A percentile compares a stretch with the other conserved stretches of the same genome.
phyloP scores from a whole-genome alignment of 208 protist species.

The Trypanosoma congolense region DNA sequence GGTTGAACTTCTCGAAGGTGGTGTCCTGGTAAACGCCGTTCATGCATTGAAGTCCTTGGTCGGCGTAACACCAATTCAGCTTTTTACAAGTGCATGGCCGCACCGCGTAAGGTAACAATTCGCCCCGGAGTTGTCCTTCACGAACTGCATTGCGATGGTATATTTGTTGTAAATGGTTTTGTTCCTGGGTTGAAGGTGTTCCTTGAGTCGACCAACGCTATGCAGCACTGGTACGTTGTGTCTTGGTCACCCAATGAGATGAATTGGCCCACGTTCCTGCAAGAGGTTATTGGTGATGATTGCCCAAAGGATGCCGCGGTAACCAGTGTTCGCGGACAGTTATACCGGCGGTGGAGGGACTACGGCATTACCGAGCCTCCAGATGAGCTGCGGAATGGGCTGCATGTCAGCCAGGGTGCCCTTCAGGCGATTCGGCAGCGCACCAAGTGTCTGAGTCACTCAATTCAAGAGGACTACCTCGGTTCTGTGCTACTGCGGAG shows the following conservation, averaged over 20 bases:
- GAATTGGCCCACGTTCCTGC: constrained; percentile 33
- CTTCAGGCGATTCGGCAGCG: constrained; percentile 63
- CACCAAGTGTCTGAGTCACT: constrained; percentile 27
- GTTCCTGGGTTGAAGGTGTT: constrained; percentile 36
- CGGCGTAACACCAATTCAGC: constrained; percentile 25
- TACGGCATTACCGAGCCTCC: constrained; percentile 44
- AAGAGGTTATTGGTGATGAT: constrained; percentile 37
- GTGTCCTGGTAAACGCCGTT: constrained; percentile 38
- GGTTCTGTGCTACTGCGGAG: constrained; percentile 30
- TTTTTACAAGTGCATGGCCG: constrained; percentile 24
- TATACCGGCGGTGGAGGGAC: constrained; percentile 40
- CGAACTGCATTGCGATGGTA: constrained; percentile 19
- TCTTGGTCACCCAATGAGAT: constrained; percentile 37
- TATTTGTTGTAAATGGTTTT: constrained; percentile 49
- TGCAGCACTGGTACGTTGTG: constrained; percentile 52
- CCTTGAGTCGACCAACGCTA: constrained; percentile 24
- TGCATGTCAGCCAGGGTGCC: constrained; percentile 50
- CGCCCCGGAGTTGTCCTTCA: constrained; percentile 29
- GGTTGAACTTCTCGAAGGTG: constrained; percentile 17
- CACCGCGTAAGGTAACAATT: constrained; percentile 19
- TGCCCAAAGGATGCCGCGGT: constrained; percentile 28
- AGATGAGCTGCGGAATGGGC: constrained; percentile 49
- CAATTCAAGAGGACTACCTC: constrained; percentile 31
- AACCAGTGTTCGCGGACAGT: constrained; percentile 40
- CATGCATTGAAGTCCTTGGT: constrained; percentile 28